phyloP scores from a whole-genome alignment of 2,329 filamentous ascomycete species.

The Sclerotinia sclerotiorum region DNA sequence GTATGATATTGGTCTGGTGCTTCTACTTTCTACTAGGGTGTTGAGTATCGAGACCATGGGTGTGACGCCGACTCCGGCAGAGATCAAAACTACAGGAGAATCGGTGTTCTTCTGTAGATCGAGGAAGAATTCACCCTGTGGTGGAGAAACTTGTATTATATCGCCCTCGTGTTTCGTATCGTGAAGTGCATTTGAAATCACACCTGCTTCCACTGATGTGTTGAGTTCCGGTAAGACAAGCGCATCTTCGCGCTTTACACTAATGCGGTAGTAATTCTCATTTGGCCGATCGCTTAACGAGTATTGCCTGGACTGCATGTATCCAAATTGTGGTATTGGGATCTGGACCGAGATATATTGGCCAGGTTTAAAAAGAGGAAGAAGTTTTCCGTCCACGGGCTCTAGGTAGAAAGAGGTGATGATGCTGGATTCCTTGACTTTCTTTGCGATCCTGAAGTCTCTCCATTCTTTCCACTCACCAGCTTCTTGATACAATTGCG shows the following conservation, averaged over 20 bases:
- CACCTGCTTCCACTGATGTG: not conserved
- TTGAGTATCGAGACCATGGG: constrained; percentile 66
- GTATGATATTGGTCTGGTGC: constrained; percentile 56
- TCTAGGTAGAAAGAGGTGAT: constrained; percentile 71
- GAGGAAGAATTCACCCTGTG: constrained; percentile 62
- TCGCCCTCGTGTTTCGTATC: constrained; percentile 49
- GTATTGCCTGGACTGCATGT: constrained; percentile 72
- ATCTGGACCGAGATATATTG: constrained; percentile 71
- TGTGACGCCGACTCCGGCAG: constrained; percentile 67
- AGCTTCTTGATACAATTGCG: constrained; percentile 55
- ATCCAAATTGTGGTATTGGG: constrained; percentile 59
- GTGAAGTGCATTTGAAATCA: constrained; percentile 49
- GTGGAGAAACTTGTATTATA: constrained; percentile 55
- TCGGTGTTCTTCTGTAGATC: constrained; percentile 46
- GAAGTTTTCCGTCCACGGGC: constrained; percentile 57
- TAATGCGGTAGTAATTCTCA: constrained; percentile 66
- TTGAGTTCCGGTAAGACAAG: constrained; percentile 11
- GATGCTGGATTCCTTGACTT: constrained; percentile 59
- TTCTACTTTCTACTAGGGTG: constrained; percentile 44
- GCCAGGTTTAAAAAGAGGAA: constrained; percentile 66
- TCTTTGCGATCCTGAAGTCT: constrained; percentile 56
- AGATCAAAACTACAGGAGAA: constrained; percentile 63
- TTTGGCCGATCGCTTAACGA: constrained; percentile 62
- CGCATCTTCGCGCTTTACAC: constrained; percentile 62
- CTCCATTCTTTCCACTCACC: constrained; percentile 51